phyloP scores from a whole-genome alignment of 441 rosid genomes.

The Aquilaria agallochum region DNA sequence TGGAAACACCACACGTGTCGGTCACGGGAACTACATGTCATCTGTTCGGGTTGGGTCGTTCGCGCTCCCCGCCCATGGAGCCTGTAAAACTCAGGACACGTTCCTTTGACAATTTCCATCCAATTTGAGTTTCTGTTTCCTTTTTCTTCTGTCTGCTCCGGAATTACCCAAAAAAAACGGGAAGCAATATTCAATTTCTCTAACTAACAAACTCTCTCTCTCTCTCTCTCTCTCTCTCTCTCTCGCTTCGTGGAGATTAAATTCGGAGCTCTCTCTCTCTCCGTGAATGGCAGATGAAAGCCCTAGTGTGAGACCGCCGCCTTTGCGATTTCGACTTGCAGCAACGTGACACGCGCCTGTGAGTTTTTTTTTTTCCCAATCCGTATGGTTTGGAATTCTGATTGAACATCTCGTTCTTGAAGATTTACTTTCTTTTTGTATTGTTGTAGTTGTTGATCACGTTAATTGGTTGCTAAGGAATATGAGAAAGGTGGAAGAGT shows the following conservation, averaged over 20 bases:
- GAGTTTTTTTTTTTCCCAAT: slow-evolving; percentile 4
- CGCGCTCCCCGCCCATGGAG: slow-evolving; percentile 22
- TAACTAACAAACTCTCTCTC: not conserved
- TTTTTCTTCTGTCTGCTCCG: slow-evolving; percentile 12
- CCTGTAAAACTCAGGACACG: not conserved
- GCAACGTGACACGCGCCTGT: slow-evolving; percentile 5
- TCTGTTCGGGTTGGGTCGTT: slow-evolving; percentile 11
- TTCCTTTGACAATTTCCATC: not conserved
- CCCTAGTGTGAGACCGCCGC: slow-evolving; percentile 48
- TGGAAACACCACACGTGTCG: slow-evolving; percentile 21
- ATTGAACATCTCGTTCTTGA: not conserved
- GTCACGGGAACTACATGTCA: slow-evolving; percentile 18
- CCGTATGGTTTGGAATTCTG: not conserved
- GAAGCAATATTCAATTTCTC: not conserved
- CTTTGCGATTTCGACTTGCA: slow-evolving; percentile 15
- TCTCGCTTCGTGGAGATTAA: not conserved
- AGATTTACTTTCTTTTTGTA: not conserved
- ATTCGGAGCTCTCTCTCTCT: slow-evolving; percentile 9
- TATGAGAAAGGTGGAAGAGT: not conserved
- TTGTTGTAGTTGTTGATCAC: not conserved
- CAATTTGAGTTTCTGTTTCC: no score
- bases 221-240: slow-evolving; percentile 2
- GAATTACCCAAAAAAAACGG: not conserved
- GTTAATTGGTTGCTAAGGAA: not conserved
- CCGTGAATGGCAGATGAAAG: slow-evolving; percentile 20